Base-by-base conservation (phyloP, 352 stramenopile species). In the Globisporangium uncinulatum region DNA sequence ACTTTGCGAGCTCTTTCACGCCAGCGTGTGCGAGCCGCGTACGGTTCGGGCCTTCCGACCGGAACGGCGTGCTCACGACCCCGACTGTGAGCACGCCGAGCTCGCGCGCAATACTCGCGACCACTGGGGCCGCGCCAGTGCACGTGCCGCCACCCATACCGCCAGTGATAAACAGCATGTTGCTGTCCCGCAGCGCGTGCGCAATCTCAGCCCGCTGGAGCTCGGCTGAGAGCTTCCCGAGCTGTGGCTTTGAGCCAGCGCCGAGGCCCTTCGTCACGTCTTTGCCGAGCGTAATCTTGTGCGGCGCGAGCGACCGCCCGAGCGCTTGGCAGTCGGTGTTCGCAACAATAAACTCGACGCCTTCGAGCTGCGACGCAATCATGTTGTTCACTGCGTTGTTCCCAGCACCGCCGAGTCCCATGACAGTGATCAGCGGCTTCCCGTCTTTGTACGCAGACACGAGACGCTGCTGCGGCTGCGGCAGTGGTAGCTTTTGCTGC, bases 121-220 rank as follows among this genome's bases (percentile, higher is more conserved):
- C 88, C 20, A 98, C 84, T 2, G 95, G 95, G 14, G 91, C 93
- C 4, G 95, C 96, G 47, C 95, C 91, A 21, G 85, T 95, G 54
- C 90, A 96, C 0, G 93, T 98, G 48, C 93, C 89, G 51, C 83
- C 86, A n/a, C 84, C 83, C 96, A 99, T 98, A 5, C 96, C 95
- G 37, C 91, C 93, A 3, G 95, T 98, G 49, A 98, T 92, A 66
- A 98, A 98, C 36, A 98, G 78, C 77, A 99, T 92, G 76, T 99
- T 97, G 54, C 92, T 94, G 52, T 94, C 92, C 52, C 88, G 60
- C 21, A 97, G 75, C 61, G 96, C 87, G 10, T 72, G 62, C n/a
- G 87, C 71, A 54, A 99, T 97, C 52, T 98, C 92, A 5, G 78
- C 76, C 6, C 76, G 70, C 61, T 92, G 90, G 69, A 97, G 81